Evolutionary conservation across 2,329 filamentous ascomycete genomes (phyloP).

Genomic region (Huntiella moniliformis): DNA sequence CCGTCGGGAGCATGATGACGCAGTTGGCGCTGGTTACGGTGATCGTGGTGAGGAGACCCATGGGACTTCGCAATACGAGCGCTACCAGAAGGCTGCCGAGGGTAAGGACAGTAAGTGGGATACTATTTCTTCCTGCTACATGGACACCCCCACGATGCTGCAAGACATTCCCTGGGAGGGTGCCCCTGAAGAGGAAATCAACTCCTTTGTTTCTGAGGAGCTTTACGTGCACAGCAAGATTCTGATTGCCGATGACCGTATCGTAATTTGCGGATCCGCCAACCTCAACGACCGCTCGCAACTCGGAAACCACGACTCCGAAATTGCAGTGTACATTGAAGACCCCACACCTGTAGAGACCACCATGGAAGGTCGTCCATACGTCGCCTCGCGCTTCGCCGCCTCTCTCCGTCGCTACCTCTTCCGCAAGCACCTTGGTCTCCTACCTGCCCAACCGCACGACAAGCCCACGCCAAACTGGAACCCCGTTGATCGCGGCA

Average conservation of each 20-base stretch:
- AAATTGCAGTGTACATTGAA: slow-evolving; percentile 79
- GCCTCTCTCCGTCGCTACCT: slow-evolving; percentile 65
- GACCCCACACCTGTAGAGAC: slow-evolving; percentile 53
- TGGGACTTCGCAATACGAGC: slow-evolving; percentile 34
- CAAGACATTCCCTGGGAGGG: slow-evolving; percentile 37
- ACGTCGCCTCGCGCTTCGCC: slow-evolving; percentile 55
- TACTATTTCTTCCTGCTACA: slow-evolving; percentile 62
- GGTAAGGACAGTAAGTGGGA: slow-evolving; percentile 33
- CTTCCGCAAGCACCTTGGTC: slow-evolving; percentile 79
- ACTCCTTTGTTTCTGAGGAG: slow-evolving; percentile 43
- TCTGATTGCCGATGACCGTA: slow-evolving; percentile 63
- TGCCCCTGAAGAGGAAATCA: slow-evolving; percentile 33
- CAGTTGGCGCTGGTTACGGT: slow-evolving; percentile 29
- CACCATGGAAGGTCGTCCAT: slow-evolving; percentile 54
- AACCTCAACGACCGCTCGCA: slow-evolving; percentile 49
- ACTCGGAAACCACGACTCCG: slow-evolving; percentile 66
- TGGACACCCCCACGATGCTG: slow-evolving; percentile 58
- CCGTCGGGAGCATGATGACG: slow-evolving; percentile 42
- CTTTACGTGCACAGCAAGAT: slow-evolving; percentile 49
- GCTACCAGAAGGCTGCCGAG: slow-evolving; percentile 50
- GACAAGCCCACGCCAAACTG: slow-evolving; percentile 56
- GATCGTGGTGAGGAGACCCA: slow-evolving; percentile 18
- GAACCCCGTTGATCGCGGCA: slow-evolving; percentile 48
- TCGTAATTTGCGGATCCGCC: slow-evolving; percentile 60
- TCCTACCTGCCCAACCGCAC: slow-evolving; percentile 55